Conservation (phyloP, 2,329 filamentous ascomycete species). For the Raffaelea deltoideospora region DNA sequence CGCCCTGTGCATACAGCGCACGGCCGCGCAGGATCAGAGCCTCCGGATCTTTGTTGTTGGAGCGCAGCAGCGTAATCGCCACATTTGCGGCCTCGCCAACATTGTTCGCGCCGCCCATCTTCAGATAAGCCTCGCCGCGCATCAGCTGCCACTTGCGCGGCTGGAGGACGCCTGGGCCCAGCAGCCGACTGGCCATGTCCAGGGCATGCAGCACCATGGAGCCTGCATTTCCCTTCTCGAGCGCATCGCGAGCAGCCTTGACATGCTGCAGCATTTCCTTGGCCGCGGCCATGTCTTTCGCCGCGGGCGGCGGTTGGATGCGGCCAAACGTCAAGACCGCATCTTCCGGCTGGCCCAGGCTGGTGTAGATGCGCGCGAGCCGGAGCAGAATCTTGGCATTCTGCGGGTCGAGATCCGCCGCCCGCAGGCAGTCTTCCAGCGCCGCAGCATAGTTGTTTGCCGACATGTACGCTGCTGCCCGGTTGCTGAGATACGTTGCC, state of each 20-base stretch:
- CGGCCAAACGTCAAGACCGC: slow-evolving; percentile 68
- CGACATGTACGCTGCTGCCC: slow-evolving; percentile 86
- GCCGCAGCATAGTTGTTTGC: slow-evolving; percentile 66
- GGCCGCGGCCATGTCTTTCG: slow-evolving; percentile 74
- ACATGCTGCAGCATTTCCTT: slow-evolving; percentile 75
- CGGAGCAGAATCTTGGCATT: slow-evolving; percentile 83
- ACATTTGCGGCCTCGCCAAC: slow-evolving; percentile 86
- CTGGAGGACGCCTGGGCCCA: slow-evolving; percentile 60
- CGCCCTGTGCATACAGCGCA: slow-evolving; percentile 77
- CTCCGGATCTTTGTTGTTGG: slow-evolving; percentile 85
- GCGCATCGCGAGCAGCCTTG: slow-evolving; percentile 60
- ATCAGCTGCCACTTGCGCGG: slow-evolving; percentile 91
- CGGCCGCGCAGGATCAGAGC: slow-evolving; percentile 80
- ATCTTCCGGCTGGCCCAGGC: slow-evolving; percentile 71
- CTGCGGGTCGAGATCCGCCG: slow-evolving; percentile 67
- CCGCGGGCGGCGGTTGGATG: slow-evolving; percentile 65
- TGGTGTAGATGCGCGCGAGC: slow-evolving; percentile 79
- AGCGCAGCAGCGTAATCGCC: slow-evolving; percentile 71
- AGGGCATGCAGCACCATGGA: slow-evolving; percentile 89
- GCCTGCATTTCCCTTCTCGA: slow-evolving; percentile 60
- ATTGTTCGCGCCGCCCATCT: slow-evolving; percentile 81
- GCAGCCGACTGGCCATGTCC: slow-evolving; percentile 71
- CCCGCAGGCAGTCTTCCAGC: slow-evolving; percentile 71
- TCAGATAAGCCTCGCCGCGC: slow-evolving; percentile 80
- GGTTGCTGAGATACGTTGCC: slow-evolving; percentile 83